A percentile compares a stretch with the other conserved stretches of the same genome.
Conservation (phyloP, 345 rosid genomes). For the Punica granatum region DNA sequence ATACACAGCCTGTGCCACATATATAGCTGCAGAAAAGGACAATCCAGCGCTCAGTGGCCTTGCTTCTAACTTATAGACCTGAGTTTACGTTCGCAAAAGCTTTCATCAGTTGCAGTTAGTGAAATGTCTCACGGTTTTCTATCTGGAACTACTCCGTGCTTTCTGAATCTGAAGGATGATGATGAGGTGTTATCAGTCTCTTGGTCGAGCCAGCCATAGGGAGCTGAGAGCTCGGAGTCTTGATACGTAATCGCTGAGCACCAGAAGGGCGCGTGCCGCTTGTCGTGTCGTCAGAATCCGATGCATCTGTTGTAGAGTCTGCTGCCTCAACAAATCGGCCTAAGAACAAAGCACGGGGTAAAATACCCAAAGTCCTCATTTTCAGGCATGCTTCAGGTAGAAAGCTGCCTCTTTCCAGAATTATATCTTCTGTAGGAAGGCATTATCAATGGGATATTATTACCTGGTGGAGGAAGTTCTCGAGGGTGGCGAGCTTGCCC, state of each 20-base stretch:
- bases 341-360: slow-evolving; percentile 10
- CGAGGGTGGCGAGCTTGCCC: slow-evolving; percentile 77
- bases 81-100: not conserved
- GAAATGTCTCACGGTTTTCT: not conserved
- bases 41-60: not conserved
- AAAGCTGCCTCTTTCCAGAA: not conserved
- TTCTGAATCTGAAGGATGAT: not conserved
- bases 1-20: not conserved
- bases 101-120: not conserved
- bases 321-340: slow-evolving; percentile 94
- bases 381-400: not conserved
- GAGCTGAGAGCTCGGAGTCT: slow-evolving; percentile 94
- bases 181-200: slow-evolving; percentile 27
- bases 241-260: slow-evolving; percentile 62
- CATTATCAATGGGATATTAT: not conserved
- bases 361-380: not conserved
- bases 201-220: slow-evolving; percentile 84
- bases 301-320: slow-evolving; percentile 83
- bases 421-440: not conserved
- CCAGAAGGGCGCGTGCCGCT: slow-evolving; percentile 83
- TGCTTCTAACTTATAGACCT: not conserved
- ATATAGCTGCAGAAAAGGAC: not conserved
- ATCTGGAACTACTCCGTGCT: not conserved
- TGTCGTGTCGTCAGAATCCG: slow-evolving; percentile 80
- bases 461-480: slow-evolving; percentile 90